Base-by-base conservation (phyloP, 805 yeast species). In the Kluyveromyces wickerhamii region DNA sequence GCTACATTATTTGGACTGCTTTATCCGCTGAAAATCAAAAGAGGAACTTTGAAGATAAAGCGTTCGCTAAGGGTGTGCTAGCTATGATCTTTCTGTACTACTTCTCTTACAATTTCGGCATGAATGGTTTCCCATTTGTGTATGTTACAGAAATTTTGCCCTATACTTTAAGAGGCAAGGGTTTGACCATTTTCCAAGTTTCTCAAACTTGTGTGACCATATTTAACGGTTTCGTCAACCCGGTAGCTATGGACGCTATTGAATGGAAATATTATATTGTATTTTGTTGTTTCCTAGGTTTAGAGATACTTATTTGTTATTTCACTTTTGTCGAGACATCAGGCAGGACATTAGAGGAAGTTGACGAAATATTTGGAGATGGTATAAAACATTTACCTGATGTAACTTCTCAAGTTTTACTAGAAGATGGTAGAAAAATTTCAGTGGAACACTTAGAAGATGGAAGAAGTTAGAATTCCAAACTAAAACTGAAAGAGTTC, bases 41-140 rank as follows among this genome's bases (percentile, higher is more conserved):
- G 46, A 51, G 63, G 27, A 41, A 63, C 43, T 66, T 64, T 44
- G 49, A 57, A 37, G 59, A 69, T 37, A 65, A 65, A 40, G 14
- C 53, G 4, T 49, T 63, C 20, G 69, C 67, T 32, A 57, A 59
- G 36, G 76, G 71, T 40, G 72, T 69, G 17, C 59, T 64, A 47
- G 71, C 71, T 6, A 66, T 72, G 69, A 66, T 72, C 33, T 71
- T 69, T 62, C 45, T 70, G 21, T 68, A 59, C 63, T 60, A 62
- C 50, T 45, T 52, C 34, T 56, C 60, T 26, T 70, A 68, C 52
- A 59, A 66, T 44, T 51, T 61, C 28, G 69, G 69, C 24, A 47
- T 56, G 34, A 66, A 67, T 38, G 73, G 73, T 33, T 57, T 69
- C 36, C 71, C 72, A 34, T 62, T 51, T 47, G 45, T 67, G 29